Evolutionary conservation across 2,329 filamentous ascomycete species (phyloP), one percentile per base, ranked within the genome.

Genomic region (Cytospora chrysosperma): DNA sequence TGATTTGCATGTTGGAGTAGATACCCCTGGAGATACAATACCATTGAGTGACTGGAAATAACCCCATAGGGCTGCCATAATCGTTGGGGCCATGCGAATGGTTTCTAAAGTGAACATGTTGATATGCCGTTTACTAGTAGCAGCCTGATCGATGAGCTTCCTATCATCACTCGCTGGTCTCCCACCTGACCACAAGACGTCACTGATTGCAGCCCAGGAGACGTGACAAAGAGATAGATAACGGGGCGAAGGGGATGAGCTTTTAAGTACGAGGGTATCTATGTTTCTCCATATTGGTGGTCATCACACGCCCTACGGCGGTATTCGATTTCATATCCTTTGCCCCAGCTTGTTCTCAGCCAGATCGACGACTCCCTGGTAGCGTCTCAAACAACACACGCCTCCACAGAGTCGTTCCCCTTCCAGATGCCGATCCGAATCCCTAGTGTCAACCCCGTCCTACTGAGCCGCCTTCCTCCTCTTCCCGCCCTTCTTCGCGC

Each of bases 401-500:
- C 54, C 2, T 53, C 37, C 3, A 26, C 10, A 15, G 28, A 9
- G n/a, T n/a, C n/a, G n/a, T 12, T 30, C 27, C 4, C 17, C 7
- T 3, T 15, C 30, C 26, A 28, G 3, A 26, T 26, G 5, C 63
- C 71, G 81, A 21, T 24, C 43, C n/a, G n/a, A 12, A 3, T 24
- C 4, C 43, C n/a, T 12, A 13, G 12, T 19, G n/a, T 34, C n/a
- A n/a, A n/a, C n/a, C n/a, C n/a, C n/a, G n/a, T n/a, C n/a, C n/a
- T 47, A 47, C 43, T 47, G 43, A 24, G 43, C 43, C 7, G 72
- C 77, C 73, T 81, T 84, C 65, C 81, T 78, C 68, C 79, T 74
- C 75, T 80, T 82, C 53, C 76, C 76, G 2, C 74, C 77, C 68
- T 77, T 77, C 70, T 77, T 78, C 56, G 73, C 74, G n/a, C 69